Base-by-base conservation (phyloP, 768 basidiomycete genomes). In the Psilocybe cyanescens region DNA sequence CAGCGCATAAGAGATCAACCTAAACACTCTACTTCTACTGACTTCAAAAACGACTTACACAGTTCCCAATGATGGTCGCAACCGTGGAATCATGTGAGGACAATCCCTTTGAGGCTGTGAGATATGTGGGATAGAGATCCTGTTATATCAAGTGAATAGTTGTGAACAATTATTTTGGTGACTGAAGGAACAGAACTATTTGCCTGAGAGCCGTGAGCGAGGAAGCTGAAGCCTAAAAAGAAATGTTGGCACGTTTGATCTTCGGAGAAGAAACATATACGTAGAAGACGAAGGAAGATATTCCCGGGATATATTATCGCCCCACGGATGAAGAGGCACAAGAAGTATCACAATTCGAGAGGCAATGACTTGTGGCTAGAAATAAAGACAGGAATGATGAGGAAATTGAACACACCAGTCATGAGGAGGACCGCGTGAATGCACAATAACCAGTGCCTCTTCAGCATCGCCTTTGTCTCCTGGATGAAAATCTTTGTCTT, bases 391-490 rank as follows among this genome's bases (percentile, higher is more conserved):
- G 30, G 8, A 41, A 37, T 14, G 9, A 48, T 29, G 8, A 28
- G 47, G 29, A 24, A 31, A 47, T 24, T 6, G 29, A 58, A 65
- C 76, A 7, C 58, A 81, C 83, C 83, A 1, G 88, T 87, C 91
- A 95, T 92, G 58, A 95, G 82, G 51, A 94, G 75, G 17, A 95
- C 83, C 1, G 91, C 90, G 68, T 95, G 96, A 52, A 95, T 86
- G 70, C 91, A 94, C 35, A 91, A 71, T 11, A 86, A 65, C 94
- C 94, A 97, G 70, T 97, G 92, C 11, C 68, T 73, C 77, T 85
- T 92, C 31, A 96, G 75, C 93, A 96, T 97, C 57, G 76, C 77
- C 60, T 82, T 80, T 0, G 87, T 86, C 73, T 95, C 93, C 55
- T 74, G 80, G 8, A 95, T 35, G 81, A 98, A 97, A 1, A 86